These are phyloP conservation scores for Moricandia arvensis DNA, from an alignment of 345 rosid species.

Conservation along the genomic window DNA sequence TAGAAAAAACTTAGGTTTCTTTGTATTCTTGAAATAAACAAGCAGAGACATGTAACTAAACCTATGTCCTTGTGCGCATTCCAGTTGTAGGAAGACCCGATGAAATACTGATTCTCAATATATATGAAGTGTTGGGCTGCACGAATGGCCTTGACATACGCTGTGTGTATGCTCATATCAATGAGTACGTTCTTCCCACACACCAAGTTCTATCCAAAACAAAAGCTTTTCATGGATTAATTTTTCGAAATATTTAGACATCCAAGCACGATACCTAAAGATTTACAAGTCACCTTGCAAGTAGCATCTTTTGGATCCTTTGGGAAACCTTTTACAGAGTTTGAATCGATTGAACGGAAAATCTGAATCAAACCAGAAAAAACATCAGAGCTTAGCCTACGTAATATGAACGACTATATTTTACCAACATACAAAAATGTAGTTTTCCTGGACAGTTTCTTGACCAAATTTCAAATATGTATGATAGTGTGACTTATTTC, in stretches of 20 bases:
- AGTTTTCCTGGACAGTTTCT: background rate
- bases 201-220: slow-evolving; percentile 65
- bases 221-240: slow-evolving; percentile 4
- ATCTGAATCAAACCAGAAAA: slow-evolving; percentile 48
- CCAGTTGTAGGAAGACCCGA: slow-evolving; percentile 94
- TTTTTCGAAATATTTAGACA: background rate
- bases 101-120: slow-evolving; percentile 94
- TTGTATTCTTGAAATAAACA: slow-evolving; percentile 1
- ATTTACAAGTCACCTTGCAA: slow-evolving; percentile 49
- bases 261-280: background rate
- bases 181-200: slow-evolving; percentile 93
- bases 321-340: slow-evolving; percentile 84
- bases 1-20: background rate
- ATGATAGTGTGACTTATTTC: background rate
- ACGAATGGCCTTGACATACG: slow-evolving; percentile 95
- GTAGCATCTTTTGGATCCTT: slow-evolving; percentile 84
- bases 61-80: slow-evolving; percentile 72
- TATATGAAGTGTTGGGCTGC: slow-evolving; percentile 94
- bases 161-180: slow-evolving; percentile 99
- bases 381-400: slow-evolving; percentile 14
- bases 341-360: slow-evolving; percentile 94
- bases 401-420: background rate
- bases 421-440: background rate
- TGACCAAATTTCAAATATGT: background rate
- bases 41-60: slow-evolving; percentile 21